Percentiles rank a stretch among this genome's conserved stretches.
These are phyloP conservation scores for Batrachochytrium dendrobatidis DNA, from an alignment of 371 early-diverging fungal species.

Conservation along the genomic window DNA sequence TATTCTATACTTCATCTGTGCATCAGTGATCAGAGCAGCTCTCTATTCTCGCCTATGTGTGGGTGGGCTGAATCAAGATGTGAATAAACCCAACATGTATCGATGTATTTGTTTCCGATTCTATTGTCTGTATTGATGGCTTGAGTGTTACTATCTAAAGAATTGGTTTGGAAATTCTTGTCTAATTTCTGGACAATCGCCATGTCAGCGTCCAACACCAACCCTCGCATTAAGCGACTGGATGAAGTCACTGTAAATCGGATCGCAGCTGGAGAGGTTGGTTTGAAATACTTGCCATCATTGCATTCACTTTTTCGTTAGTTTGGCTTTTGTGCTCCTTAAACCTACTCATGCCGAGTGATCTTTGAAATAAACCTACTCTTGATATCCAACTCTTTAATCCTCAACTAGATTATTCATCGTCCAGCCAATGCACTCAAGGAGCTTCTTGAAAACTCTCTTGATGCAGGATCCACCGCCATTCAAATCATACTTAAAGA, in stretches of 20 bases:
- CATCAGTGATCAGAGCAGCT: too few species aligned
- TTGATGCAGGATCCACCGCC: conserved; percentile 88
- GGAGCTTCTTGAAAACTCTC: conserved; percentile 94
- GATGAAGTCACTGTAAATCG: conserved; percentile 75
- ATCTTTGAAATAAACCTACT: conserved; percentile 1
- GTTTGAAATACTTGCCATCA: neutral
- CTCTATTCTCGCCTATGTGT: too few species aligned
- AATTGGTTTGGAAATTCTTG: too few species aligned
- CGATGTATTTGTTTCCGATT: too few species aligned
- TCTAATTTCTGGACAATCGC: too few species aligned
- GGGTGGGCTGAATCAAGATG: too few species aligned
- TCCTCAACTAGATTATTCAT: conserved; percentile 67
- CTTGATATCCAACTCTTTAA: conserved; percentile 1
- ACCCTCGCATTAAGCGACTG: conserved; percentile 16
- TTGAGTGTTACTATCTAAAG: too few species aligned
- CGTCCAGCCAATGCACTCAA: conserved; percentile 93
- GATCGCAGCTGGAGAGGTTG: conserved; percentile 93
- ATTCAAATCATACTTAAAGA: conserved; percentile 79
- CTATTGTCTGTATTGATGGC: too few species aligned
- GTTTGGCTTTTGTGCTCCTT: neutral
- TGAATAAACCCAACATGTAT: too few species aligned
- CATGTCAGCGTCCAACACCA: too few species aligned
- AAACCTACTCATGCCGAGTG: neutral
- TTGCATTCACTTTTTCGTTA: neutral
- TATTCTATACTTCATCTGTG: neutral